phyloP scores from a whole-genome alignment of 2,329 filamentous ascomycete genomes.

The Pseudocercospora fijiensis region DNA sequence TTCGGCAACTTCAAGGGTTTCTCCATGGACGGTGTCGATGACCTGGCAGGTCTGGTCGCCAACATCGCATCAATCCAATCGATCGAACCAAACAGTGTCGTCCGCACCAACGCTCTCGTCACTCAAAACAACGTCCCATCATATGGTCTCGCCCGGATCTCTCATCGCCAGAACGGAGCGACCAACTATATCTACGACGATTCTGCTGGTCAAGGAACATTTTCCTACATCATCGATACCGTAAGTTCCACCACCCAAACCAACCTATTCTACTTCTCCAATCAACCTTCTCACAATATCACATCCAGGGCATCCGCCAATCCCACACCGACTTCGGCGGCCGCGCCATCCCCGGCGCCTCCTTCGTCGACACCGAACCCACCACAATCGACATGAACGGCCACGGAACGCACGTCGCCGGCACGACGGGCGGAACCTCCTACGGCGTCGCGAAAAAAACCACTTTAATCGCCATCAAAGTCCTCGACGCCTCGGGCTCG shows the following conservation, averaged over 20 bases:
- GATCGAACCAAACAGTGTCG: constrained; percentile 43
- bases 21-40: constrained; percentile 38
- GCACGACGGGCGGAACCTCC: constrained; percentile 60
- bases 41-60: constrained; percentile 35
- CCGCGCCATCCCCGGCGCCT: constrained; percentile 28
- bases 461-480: constrained; percentile 53
- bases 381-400: constrained; percentile 52
- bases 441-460: constrained; percentile 57
- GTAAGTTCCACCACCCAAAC: constrained; percentile 18
- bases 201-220: constrained; percentile 37
- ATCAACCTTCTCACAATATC: not conserved
- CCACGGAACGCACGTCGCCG: constrained; percentile 64
- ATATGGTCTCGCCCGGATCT: constrained; percentile 46
- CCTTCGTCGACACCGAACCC: constrained; percentile 27
- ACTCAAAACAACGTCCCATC: constrained; percentile 41
- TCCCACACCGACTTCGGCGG: constrained; percentile 32
- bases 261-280: not conserved
- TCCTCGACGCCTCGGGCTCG: constrained; percentile 46
- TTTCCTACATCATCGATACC: constrained; percentile 31
- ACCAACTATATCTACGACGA: constrained; percentile 43
- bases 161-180: constrained; percentile 36
- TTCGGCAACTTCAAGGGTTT: constrained; percentile 44
- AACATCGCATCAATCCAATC: constrained; percentile 37
- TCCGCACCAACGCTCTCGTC: constrained; percentile 39
- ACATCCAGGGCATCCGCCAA: constrained; percentile 21